phyloP scores from a whole-genome alignment of 2,329 filamentous ascomycete species.

The Diaporthe sp. region DNA sequence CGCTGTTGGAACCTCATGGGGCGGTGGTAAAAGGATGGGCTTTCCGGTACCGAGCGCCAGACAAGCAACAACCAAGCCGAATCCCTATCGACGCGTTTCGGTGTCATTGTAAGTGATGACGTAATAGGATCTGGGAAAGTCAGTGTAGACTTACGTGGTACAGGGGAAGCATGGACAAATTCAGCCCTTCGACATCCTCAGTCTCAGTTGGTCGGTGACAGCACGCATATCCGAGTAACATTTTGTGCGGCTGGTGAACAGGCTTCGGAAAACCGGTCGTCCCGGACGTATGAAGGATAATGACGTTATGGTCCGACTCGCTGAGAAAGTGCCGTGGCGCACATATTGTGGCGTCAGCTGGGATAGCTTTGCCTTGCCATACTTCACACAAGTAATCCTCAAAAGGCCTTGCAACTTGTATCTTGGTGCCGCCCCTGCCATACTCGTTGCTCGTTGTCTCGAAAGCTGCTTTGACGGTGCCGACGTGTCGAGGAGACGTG shows the following conservation, averaged over 20 bases:
- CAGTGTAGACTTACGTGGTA: background rate
- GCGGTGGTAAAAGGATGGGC: background rate
- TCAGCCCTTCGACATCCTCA: background rate
- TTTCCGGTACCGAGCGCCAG: background rate
- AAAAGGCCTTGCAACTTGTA: background rate
- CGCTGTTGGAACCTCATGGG: conserved; percentile 1
- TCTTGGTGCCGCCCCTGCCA: background rate
- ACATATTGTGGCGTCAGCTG: background rate
- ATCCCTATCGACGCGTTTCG: background rate
- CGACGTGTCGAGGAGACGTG: background rate
- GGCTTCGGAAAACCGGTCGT: conserved; percentile 13
- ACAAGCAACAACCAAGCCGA: background rate
- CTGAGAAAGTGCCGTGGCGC: background rate
- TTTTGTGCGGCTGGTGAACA: conserved; percentile 1
- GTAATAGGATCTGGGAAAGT: too few species aligned
- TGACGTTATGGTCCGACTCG: background rate
- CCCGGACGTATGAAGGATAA: conserved; percentile 9
- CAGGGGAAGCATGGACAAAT: conserved; percentile 8
- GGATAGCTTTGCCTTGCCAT: background rate
- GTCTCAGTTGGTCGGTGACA: background rate
- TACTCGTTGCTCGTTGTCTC: background rate
- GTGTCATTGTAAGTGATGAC: background rate
- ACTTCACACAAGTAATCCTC: background rate
- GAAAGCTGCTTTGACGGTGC: background rate
- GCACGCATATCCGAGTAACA: background rate